Percentiles rank a stretch among this genome's conserved stretches.
Evolutionary conservation across 2,329 filamentous ascomycete genomes (phyloP).

Genomic region (Colletotrichum magnum): DNA sequence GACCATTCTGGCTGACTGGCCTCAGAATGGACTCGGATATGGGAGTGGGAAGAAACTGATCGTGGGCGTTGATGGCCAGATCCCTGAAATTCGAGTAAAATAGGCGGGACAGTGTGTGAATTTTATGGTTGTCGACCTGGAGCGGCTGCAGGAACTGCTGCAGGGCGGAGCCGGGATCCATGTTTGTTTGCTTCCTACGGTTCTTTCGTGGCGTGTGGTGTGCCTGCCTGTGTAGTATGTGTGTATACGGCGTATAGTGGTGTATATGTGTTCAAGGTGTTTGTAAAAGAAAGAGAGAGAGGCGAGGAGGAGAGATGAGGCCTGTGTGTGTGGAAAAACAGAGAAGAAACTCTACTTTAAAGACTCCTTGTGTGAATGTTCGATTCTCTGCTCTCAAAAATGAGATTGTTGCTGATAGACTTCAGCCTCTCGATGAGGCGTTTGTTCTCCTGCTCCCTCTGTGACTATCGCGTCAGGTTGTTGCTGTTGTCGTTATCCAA

Average conservation of each 20-base stretch:
- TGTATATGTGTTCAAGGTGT: too few species aligned
- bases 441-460: too few species aligned
- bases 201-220: not conserved
- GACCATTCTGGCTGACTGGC: constrained; percentile 57
- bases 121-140: constrained; percentile 60
- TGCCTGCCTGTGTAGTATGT: constrained; percentile 1
- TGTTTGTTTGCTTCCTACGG: constrained; percentile 6
- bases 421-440: too few species aligned
- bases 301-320: too few species aligned
- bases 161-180: constrained; percentile 36
- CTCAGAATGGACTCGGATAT: constrained; percentile 72
- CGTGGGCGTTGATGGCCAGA: constrained; percentile 65
- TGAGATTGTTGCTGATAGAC: too few species aligned
- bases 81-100: constrained; percentile 63
- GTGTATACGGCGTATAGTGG: not conserved
- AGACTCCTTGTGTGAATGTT: too few species aligned
- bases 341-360: too few species aligned
- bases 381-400: too few species aligned
- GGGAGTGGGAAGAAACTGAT: constrained; percentile 73
- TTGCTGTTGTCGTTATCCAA: too few species aligned
- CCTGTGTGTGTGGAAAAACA: too few species aligned
- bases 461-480: too few species aligned
- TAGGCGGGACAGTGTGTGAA: constrained; percentile 62
- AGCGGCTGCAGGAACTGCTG: constrained; percentile 67
- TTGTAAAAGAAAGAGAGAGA: too few species aligned